Percentiles rank a stretch among this genome's conserved stretches.
Conservation (phyloP, 2,329 filamentous ascomycete species). For the Talaromyces sp. region DNA sequence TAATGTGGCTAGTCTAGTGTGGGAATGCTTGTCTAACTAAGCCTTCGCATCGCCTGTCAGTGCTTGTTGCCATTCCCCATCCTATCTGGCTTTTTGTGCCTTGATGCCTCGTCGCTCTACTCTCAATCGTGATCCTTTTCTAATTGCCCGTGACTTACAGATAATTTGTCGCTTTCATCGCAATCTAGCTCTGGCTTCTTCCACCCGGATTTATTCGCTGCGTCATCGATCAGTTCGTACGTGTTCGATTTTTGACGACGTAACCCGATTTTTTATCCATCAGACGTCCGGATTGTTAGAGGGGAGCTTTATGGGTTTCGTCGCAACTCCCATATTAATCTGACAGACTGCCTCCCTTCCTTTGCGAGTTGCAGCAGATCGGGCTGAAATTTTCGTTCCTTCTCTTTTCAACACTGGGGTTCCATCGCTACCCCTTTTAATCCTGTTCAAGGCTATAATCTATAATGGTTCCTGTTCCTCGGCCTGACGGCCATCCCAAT, state of each 20-base stretch:
- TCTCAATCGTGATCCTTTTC: background rate
- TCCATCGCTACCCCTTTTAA: background rate
- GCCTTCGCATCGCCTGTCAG: constrained; percentile 6
- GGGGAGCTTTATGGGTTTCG: constrained; percentile 7
- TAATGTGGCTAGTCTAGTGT: constrained; percentile 8
- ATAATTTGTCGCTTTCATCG: background rate
- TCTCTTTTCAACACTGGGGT: background rate
- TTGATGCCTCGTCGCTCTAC: background rate
- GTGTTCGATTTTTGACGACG: background rate
- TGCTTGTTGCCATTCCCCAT: background rate
- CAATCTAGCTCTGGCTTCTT: background rate
- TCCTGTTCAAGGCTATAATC: constrained; percentile 10
- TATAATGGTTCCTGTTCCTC: constrained; percentile 82
- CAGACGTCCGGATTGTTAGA: background rate
- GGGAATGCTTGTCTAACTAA: background rate
- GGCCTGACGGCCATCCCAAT: constrained; percentile 76
- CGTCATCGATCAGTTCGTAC: constrained; percentile 2
- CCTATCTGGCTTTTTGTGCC: background rate
- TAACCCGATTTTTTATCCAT: background rate
- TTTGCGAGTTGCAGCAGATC: background rate
- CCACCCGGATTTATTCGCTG: constrained; percentile 2
- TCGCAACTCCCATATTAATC: constrained; percentile 2
- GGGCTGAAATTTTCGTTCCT: background rate
- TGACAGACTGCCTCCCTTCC: background rate
- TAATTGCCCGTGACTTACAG: background rate